Evolutionary conservation across 2,329 filamentous ascomycete genomes (phyloP), one percentile per base, ranked within the genome.

Genomic region (Fusarium sacchari): DNA sequence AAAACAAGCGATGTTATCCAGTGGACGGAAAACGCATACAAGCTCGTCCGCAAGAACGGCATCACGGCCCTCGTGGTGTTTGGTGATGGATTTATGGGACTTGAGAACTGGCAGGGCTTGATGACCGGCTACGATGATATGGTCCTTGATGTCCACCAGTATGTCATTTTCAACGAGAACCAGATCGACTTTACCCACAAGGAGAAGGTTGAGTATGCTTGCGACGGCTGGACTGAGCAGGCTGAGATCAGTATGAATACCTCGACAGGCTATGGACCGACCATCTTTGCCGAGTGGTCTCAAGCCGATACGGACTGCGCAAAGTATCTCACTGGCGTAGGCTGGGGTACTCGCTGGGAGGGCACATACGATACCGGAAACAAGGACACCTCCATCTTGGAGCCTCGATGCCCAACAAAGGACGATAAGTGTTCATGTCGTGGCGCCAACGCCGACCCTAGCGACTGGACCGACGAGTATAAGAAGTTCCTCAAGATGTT

Each of bases 301-400:
- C 96, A 98, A 85, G 96, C 96, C 43, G 96, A 99, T 83, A 98
- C 96, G 3, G 96, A 99, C 85, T 99, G 96, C 84, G 92, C 95
- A 1, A 82, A 88, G 67, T 91, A 94, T 82, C 89, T 99, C 77
- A 98, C 97, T 82, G 96, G 97, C 82, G 94, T 98, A 42, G 92
- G 92, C 77, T 90, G 91, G 79, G 96, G 96, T 50, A 95, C 92
- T 56, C 92, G 96, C 60, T 99, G 96, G 96, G 93, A 94, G 80
- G 96, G 96, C 61, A 97, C 94, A 0, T 91, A 94, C 78, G 86
- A 92, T 77, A 91, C 91, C 53, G 92, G 91, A 61, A 90, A 92
- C 80, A 79, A 84, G 5, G 86, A 84, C 22, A 89, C 87, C 17
- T 85, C 89, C 22, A 90, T 95, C 12, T 86, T 93, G 24, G 89